Base-by-base conservation (phyloP, 2,329 filamentous ascomycete species). In the Pyrenochaeta sp. region DNA sequence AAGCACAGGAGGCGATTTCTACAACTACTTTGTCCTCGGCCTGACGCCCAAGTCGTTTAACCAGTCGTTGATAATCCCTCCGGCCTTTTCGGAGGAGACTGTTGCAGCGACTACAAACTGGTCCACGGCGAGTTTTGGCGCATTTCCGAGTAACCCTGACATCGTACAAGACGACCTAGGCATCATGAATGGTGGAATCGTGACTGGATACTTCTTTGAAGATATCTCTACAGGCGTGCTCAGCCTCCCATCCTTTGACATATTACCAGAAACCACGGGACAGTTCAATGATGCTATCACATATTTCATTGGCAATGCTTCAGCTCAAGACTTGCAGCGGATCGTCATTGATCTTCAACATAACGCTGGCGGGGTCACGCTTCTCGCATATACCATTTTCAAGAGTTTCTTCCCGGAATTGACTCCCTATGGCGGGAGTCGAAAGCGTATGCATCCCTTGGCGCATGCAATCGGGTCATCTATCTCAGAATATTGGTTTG, bases 271-370 rank as follows among this genome's bases (percentile, higher is more conserved):
- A 4, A 29, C 26, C 14, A 29, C 13, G 3, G 29, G 14, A 5
- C 17, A 49, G 26, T 60, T 62, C 11, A 69, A 65, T 19, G 50
- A 58, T 14, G 47, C 61, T 32, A 44, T 65, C 0, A 38, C 65
- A 5, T 38, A 71, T 2, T 77, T 83, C 50, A 65, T 84, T 9
- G 61, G 67, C 0, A 65, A 72, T 15, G 73, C 74, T 7, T 73
- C 75, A 23, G 48, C 58, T 0, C 66, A 68, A 4, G 73, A 73
- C 2, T 80, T 81, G 51, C 77, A 70, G 10, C 81, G 79, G 52
- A 68, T 88, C 1, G 70, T 88, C 11, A 80, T 88, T 44, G 85
- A 88, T 51, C 58, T 88, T 4, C 77, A 79, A 7, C 74, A 70
- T 2, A 88, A 88, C 50, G 68, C 68, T 0, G 85, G 84, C 13